Evolutionary conservation across 306 rosid species (phyloP).

Genomic region (Cucumis melo): DNA sequence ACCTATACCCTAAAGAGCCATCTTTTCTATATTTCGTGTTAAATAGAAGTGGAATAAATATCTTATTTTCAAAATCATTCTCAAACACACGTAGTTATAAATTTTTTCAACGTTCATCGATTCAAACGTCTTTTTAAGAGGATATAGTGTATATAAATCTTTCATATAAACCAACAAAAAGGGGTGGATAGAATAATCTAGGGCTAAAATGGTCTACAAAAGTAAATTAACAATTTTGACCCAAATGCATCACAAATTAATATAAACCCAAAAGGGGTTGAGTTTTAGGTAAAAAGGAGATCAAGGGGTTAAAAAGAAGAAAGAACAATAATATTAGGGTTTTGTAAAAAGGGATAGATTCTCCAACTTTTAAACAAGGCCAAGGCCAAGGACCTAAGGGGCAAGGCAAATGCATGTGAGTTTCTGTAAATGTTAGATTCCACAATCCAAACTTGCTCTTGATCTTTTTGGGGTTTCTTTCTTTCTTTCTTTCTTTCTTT

Average conservation of each 20-base stretch:
- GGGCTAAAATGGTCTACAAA: not conserved
- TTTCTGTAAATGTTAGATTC: conserved; percentile 46
- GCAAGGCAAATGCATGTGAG: conserved; percentile 35
- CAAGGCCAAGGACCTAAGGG: not conserved
- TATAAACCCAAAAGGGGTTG: not conserved
- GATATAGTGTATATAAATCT: not conserved
- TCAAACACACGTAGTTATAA: not conserved
- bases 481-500: not conserved
- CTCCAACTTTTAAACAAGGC: conserved; percentile 49
- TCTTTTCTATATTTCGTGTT: no score
- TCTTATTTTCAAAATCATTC: no score
- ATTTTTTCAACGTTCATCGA: not conserved
- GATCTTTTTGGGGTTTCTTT: conserved; percentile 12
- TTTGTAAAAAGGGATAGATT: conserved; percentile 44
- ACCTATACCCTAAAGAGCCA: not conserved
- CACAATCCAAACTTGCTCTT: conserved; percentile 43
- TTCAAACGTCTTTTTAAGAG: not conserved
- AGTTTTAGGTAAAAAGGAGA: not conserved
- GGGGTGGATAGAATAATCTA: not conserved
- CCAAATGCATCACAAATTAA: not conserved
- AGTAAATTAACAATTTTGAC: not conserved
- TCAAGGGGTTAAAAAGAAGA: not conserved
- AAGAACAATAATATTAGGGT: not conserved
- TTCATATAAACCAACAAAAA: not conserved
- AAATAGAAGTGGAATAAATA: no score